Base-by-base conservation (phyloP, 768 basidiomycete genomes). In the Termitomyces sp. region DNA sequence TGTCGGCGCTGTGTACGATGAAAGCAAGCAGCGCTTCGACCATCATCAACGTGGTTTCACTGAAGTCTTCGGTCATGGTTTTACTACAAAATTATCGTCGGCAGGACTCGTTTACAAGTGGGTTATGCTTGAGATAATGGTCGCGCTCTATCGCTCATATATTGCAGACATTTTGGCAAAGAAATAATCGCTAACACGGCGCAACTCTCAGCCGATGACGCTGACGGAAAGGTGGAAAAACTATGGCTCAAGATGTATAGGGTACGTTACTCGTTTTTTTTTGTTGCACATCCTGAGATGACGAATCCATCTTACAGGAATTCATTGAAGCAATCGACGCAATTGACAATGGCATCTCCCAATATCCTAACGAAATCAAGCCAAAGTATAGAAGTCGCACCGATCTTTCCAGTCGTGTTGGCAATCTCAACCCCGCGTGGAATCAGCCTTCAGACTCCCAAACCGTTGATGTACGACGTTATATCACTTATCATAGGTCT, bases 81-180 rank as follows among this genome's bases (percentile, higher is more conserved):
- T 90, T 66, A 73, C 71, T 20, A 98, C 93, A 52, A 99, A 98
- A 73, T 72, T 99, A 32, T 91, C 88, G 20, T 92, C 89, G 15
- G 96, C 96, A 2, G 96, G 96, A 13, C 74, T 99, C 60, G 81
- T 99, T 32, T 98, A 96, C 83, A 99, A 98, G 96, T 92, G 63
- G 31, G 54, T 43, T 27, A 11, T 13, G 41, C 7, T 7, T 27
- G 3, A 25, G n/a, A 18, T 9, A 36, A 38, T 49, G 32, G 15
- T 6, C 22, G 15, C 27, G 13, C 39, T 11, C 13, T 20, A 1
- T 20, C 47, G 29, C 25, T 31, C 18, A 33, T 45, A 44, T 56
- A 56, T 40, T 35, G 7, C 56, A 93, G 92, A 68, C 95, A 96
- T 68, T 96, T 92, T 63, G 94, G 94, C 7, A 80, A 85, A 63